Evolutionary conservation across 495 filamentous ascomycete genomes (phyloP), one percentile per base, ranked within the genome.

Genomic region (Trichoderma reesei): DNA sequence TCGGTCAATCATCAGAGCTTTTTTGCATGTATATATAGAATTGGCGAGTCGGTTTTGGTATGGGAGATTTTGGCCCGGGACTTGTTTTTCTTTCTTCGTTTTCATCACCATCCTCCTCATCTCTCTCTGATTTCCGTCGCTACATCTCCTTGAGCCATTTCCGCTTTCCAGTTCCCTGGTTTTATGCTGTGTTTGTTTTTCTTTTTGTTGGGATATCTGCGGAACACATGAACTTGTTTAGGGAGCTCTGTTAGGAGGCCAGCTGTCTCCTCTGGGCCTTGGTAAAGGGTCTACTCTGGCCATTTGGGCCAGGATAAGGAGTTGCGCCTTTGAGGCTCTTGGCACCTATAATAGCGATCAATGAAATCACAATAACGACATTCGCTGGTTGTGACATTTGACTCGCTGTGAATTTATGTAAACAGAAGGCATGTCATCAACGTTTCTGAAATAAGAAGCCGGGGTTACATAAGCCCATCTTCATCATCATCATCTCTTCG

Each of bases 1-100:
- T 56, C 8, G 34, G 51, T 56, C 51, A 31, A 56, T 31, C 51
- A 34, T 56, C 18, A 26, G 51, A 56, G 51, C n/a, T n/a, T 56
- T 7, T 56, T 48, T 16, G 20, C 20, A 9, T 56, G 51, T 56
- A 56, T n/a, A 56, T 56, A 56, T 56, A 56, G 51, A 56, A 56
- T 39, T 56, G 51, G 51, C 51, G 20, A 56, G 51, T n/a, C 26
- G 51, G 51, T 56, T 34, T 56, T 34, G 51, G 51, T 34, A 56
- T 18, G 51, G 44, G 51, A 31, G 20, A 34, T n/a, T 34, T 13
- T 34, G 51, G 51, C 10, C 16, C 18, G 51, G 51, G 16, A 33
- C 26, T 31, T 56, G 31, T 56, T 31, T 9, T 4, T 56, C 10
- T 13, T 26, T 4, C n/a, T 31, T 26, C 3, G 18, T 46, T 46